These are phyloP conservation scores for Paraurostyla sp. DNA, from an alignment of 73 alveolate genomes.

Conservation along the genomic window DNA sequence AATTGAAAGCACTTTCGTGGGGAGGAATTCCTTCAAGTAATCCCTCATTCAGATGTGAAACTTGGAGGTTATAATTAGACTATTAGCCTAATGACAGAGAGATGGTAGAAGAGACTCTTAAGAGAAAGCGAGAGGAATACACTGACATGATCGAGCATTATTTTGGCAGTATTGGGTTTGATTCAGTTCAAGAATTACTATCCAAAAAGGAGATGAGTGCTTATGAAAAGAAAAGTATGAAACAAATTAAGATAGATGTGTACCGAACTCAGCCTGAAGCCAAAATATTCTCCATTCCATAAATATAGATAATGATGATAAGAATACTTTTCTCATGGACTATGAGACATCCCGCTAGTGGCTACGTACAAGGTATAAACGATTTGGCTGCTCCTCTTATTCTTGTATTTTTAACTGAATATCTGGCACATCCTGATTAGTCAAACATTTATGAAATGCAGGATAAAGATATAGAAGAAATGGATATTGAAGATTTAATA, in stretches of 20 bases:
- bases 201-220: constrained; percentile 74
- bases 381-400: constrained; percentile 93
- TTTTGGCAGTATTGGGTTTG: constrained; percentile 48
- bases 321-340: constrained; percentile 93
- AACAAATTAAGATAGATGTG: constrained; percentile 91
- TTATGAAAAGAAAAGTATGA: constrained; percentile 75
- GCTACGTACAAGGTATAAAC: constrained; percentile 96
- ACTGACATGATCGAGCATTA: constrained; percentile 74
- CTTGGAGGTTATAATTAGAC: constrained; percentile 88
- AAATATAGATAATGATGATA: constrained; percentile 83
- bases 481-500: constrained; percentile 62
- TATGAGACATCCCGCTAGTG: constrained; percentile 93
- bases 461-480: constrained; percentile 65
- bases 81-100: constrained; percentile 82
- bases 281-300: constrained; percentile 76
- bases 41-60: constrained; percentile 75
- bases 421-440: constrained; percentile 46
- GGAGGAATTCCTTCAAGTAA: constrained; percentile 90
- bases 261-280: constrained; percentile 91
- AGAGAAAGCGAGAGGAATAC: constrained; percentile 88
- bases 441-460: constrained; percentile 60
- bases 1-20: constrained; percentile 90
- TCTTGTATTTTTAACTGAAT: constrained; percentile 82
- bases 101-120: constrained; percentile 66
- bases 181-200: constrained; percentile 65